A percentile compares a stretch with the other conserved stretches of the same genome.
Conservation (phyloP, 495 filamentous ascomycete species). For the Jackrogersella minutella region DNA sequence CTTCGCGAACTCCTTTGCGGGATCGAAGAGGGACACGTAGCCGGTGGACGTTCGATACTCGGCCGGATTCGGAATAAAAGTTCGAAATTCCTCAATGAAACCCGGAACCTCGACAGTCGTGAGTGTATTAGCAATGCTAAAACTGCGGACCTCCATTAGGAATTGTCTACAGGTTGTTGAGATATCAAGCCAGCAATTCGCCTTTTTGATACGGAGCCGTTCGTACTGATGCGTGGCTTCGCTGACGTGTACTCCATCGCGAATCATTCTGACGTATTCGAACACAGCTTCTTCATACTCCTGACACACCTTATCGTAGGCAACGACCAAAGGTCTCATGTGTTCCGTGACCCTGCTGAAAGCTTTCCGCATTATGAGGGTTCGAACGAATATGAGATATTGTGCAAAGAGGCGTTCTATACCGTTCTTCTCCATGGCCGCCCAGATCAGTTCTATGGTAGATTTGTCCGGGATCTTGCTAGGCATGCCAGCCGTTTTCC, state of each 20-base stretch:
- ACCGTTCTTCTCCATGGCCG: slow-evolving; percentile 47
- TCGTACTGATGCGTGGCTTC: slow-evolving; percentile 20
- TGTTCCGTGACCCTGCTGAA: slow-evolving; percentile 24
- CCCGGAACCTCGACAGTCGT: slow-evolving; percentile 48
- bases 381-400: slow-evolving; percentile 46
- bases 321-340: slow-evolving; percentile 39
- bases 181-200: slow-evolving; percentile 41
- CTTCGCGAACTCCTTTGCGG: slow-evolving; percentile 2
- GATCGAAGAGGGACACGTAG: slow-evolving; percentile 34
- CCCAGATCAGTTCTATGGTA: slow-evolving; percentile 45
- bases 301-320: slow-evolving; percentile 38
- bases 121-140: slow-evolving; percentile 17
- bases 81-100: slow-evolving; percentile 58
- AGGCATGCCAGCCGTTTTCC: slow-evolving; percentile 34
- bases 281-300: slow-evolving; percentile 45
- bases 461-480: slow-evolving; percentile 24
- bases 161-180: slow-evolving; percentile 31
- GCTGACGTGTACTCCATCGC: slow-evolving; percentile 9
- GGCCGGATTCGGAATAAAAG: slow-evolving; percentile 54
- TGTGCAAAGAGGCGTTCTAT: slow-evolving; percentile 41
- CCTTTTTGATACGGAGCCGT: slow-evolving; percentile 34
- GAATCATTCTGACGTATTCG: slow-evolving; percentile 39
- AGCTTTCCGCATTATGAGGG: slow-evolving; percentile 34
- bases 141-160: slow-evolving; percentile 30
- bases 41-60: slow-evolving; percentile 46